Evolutionary conservation across 192 early-diverging fungal species (phyloP).

Genomic region (Glomus cerebriforme): DNA sequence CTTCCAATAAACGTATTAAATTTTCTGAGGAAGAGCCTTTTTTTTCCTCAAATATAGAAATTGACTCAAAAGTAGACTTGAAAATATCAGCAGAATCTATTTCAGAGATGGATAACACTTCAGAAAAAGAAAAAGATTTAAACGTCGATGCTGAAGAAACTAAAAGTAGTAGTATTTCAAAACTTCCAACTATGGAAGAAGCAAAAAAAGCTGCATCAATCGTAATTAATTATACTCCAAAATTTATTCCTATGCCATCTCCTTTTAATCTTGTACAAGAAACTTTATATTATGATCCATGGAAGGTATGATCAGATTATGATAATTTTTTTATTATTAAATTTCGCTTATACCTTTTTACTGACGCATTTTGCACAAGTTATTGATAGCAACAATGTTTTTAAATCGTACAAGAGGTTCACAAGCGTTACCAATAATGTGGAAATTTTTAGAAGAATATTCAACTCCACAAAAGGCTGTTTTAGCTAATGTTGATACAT

Average conservation of each 20-base stretch:
- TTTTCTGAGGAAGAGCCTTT: background rate
- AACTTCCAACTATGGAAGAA: background rate
- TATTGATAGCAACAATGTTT: constrained; percentile 29
- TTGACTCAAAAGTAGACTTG: background rate
- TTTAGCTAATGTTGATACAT: constrained; percentile 6
- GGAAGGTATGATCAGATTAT: constrained; percentile 22
- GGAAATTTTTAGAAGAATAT: constrained; percentile 34
- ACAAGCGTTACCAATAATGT: constrained; percentile 24
- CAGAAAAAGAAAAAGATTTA: background rate
- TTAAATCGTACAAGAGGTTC: constrained; percentile 21
- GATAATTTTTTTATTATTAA: background rate
- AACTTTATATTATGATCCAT: constrained; percentile 31
- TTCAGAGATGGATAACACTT: background rate
- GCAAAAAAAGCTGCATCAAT: background rate
- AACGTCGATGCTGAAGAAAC: background rate
- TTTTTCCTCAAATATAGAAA: background rate
- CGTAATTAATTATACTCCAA: background rate
- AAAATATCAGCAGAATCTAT: background rate
- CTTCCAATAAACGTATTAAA: background rate
- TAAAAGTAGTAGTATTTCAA: background rate
- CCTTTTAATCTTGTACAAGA: constrained; percentile 33
- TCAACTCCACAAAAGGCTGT: constrained; percentile 15
- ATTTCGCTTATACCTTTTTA: background rate
- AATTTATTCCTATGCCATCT: constrained; percentile 30
- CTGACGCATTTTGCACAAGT: background rate